Percentiles rank a stretch among this genome's conserved stretches.
phyloP scores from a whole-genome alignment of 108 stramenopile species.

The Stephanodiscus triporus region DNA sequence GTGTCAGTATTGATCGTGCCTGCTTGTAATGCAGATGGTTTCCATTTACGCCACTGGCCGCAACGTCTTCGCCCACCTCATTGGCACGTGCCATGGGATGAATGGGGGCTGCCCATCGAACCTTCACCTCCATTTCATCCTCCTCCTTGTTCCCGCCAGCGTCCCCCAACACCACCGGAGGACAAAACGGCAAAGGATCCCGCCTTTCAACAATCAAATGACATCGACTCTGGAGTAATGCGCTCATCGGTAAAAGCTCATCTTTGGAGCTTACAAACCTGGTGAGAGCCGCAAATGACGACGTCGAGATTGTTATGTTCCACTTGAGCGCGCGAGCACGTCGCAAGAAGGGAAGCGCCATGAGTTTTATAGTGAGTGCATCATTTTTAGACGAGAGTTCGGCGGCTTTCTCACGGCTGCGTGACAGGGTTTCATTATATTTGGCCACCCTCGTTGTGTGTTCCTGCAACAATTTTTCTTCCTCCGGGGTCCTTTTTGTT shows the following conservation, averaged over 20 bases:
- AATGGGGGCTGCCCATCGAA: constrained; percentile 82
- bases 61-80: constrained; percentile 52
- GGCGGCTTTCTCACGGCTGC: constrained; percentile 55
- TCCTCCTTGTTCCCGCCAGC: constrained; percentile 18
- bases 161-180: constrained; percentile 73
- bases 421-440: constrained; percentile 24
- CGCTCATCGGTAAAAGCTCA: constrained; percentile 74
- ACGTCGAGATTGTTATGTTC: constrained; percentile 73
- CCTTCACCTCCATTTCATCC: constrained; percentile 21
- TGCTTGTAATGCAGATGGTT: constrained; percentile 24
- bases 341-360: constrained; percentile 75
- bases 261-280: constrained; percentile 55
- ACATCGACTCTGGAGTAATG: constrained; percentile 82
- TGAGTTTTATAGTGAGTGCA: constrained; percentile 53
- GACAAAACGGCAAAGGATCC: constrained; percentile 81
- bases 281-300: constrained; percentile 66
- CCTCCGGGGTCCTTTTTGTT: constrained; percentile 22
- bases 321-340: constrained; percentile 84
- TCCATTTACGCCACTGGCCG: constrained; percentile 18
- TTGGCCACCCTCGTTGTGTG: constrained; percentile 20
- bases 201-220: constrained; percentile 84
- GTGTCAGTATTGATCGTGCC: constrained; percentile 36
- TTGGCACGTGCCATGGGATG: constrained; percentile 42
- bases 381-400: constrained; percentile 58
- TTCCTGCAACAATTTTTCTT: constrained; percentile 13